These are phyloP conservation scores for Sugiyamaella xylanicola DNA, from an alignment of 1,139 yeast genomes.

Conservation along the genomic window DNA sequence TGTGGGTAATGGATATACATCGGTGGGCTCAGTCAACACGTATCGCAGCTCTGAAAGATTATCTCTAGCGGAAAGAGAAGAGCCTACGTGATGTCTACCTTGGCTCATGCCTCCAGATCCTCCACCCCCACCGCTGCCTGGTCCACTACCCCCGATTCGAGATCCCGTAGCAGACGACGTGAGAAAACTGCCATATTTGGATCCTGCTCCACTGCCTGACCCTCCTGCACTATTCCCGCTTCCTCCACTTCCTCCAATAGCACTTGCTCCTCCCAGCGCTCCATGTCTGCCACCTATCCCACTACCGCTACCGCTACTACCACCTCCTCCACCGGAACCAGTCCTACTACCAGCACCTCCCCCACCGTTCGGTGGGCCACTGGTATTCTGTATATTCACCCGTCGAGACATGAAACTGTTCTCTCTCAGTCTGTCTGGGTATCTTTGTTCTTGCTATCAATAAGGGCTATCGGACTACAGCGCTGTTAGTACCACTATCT, in stretches of 20 bases:
- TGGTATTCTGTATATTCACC: constrained; percentile 9
- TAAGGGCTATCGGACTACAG: background rate
- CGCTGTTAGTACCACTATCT: background rate
- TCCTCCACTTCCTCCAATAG: background rate
- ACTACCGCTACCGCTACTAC: background rate
- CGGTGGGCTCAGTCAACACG: constrained; percentile 37
- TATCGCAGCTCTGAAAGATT: constrained; percentile 33
- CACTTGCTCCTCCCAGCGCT: too few relatives aligned
- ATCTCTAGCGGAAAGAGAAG: constrained; percentile 26
- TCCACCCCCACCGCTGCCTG: background rate
- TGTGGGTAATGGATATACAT: constrained; percentile 41
- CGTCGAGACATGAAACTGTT: constrained; percentile 7
- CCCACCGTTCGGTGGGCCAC: constrained; percentile 9
- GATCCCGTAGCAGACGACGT: background rate
- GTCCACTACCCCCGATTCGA: constrained; percentile 1
- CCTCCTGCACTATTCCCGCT: background rate
- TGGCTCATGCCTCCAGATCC: background rate
- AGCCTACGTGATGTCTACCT: constrained; percentile 6
- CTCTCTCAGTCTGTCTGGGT: background rate
- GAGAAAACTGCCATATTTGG: constrained; percentile 11
- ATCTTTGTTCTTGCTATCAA: background rate
- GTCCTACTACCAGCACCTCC: background rate
- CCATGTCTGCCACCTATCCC: background rate
- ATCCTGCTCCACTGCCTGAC: background rate
- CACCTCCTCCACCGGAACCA: background rate